Percentiles rank a stretch among this genome's conserved stretches.
Evolutionary conservation across 495 filamentous ascomycete species (phyloP).

Genomic region (Hypomontagnella monticulosa): DNA sequence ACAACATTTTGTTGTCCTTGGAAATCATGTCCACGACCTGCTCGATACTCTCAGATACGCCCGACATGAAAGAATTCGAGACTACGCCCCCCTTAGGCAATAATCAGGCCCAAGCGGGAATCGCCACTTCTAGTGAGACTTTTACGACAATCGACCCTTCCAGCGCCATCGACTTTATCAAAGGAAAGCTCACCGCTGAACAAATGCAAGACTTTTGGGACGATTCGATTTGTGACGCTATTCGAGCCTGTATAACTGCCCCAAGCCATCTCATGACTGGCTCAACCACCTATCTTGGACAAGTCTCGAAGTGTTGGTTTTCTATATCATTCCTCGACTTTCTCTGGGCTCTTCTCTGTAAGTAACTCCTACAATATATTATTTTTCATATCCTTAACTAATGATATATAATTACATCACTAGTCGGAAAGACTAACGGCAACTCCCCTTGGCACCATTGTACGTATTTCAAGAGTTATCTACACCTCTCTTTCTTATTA

Average conservation of each 20-base stretch:
- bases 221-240: not conserved
- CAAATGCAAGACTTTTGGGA: not conserved
- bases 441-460: slow-evolving; percentile 11
- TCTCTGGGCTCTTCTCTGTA: slow-evolving; percentile 6
- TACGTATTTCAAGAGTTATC: slow-evolving; percentile 1
- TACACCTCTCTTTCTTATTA: not conserved
- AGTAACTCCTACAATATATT: not conserved
- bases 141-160: not conserved
- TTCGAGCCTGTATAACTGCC: not conserved
- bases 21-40: too few relatives aligned
- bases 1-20: too few relatives aligned
- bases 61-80: too few relatives aligned
- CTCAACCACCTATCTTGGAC: too few relatives aligned
- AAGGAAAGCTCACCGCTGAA: not conserved
- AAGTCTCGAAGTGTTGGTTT: not conserved
- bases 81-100: too few relatives aligned
- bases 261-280: too few relatives aligned
- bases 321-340: not conserved
- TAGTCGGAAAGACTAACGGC: slow-evolving; percentile 4
- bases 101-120: too few relatives aligned
- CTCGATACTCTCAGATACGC: too few relatives aligned
- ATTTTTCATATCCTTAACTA: not conserved
- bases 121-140: too few relatives aligned
- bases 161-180: slow-evolving; percentile 6
- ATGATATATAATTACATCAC: not conserved